These are phyloP conservation scores for Inosperma sp. DNA, from an alignment of 768 basidiomycete species.

Conservation along the genomic window DNA sequence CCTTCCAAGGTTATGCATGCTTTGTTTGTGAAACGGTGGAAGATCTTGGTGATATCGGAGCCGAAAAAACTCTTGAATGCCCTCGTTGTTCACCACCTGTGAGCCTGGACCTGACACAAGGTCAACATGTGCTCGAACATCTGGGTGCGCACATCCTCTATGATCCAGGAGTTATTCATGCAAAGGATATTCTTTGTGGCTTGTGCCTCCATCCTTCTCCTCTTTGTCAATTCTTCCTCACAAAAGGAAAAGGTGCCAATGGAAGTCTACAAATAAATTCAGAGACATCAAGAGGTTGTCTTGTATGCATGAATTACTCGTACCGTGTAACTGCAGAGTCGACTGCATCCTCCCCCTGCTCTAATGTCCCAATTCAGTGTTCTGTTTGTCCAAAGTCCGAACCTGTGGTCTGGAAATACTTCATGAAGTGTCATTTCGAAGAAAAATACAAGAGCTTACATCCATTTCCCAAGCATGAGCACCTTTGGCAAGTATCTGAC, in stretches of 20 bases:
- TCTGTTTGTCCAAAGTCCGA: neutral
- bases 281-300: slow-evolving; percentile 14
- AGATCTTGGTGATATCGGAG: neutral
- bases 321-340: slow-evolving; percentile 10
- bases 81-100: neutral
- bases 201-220: slow-evolving; percentile 25
- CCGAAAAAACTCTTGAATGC: neutral
- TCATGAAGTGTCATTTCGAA: neutral
- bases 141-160: slow-evolving; percentile 23
- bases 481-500: slow-evolving; percentile 1
- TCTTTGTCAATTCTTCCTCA: slow-evolving; percentile 18
- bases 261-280: slow-evolving; percentile 16
- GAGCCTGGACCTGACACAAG: slow-evolving; percentile 1
- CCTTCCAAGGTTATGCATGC: neutral
- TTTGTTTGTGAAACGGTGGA: neutral
- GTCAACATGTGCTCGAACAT: neutral
- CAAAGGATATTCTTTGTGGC: slow-evolving; percentile 21
- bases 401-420: slow-evolving; percentile 7
- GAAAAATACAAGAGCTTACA: neutral
- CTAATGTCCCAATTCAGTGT: slow-evolving; percentile 6
- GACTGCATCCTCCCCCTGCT: slow-evolving; percentile 5
- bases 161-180: slow-evolving; percentile 15
- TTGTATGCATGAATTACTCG: slow-evolving; percentile 13
- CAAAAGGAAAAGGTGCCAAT: slow-evolving; percentile 20
- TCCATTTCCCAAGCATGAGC: neutral